Evolutionary conservation across 192 early-diverging fungal genomes (phyloP).

Genomic region (Irineochytrium annulatum): DNA sequence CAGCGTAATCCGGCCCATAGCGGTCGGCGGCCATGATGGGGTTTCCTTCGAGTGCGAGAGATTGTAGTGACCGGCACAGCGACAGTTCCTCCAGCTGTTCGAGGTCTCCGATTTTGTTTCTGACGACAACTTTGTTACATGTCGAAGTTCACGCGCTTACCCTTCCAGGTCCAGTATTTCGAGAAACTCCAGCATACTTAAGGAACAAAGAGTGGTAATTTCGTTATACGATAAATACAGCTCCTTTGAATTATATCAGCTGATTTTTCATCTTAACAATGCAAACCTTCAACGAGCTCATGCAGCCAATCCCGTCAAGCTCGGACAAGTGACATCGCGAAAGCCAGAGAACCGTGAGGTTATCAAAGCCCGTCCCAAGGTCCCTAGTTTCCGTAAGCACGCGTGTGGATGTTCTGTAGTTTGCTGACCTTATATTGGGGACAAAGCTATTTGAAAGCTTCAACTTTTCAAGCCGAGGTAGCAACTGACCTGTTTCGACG

Average conservation of each 20-base stretch:
- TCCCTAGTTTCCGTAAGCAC: slow-evolving; percentile 29
- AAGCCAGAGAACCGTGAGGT: slow-evolving; percentile 43
- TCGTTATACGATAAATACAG: slow-evolving; percentile 46
- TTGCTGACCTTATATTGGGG: slow-evolving; percentile 29
- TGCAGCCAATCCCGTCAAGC: slow-evolving; percentile 35
- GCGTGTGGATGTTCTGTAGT: background rate
- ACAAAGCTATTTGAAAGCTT: slow-evolving; percentile 45
- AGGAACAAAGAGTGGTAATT: slow-evolving; percentile 29
- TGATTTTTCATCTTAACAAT: background rate
- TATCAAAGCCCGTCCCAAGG: slow-evolving; percentile 39
- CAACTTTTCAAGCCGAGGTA: slow-evolving; percentile 30
- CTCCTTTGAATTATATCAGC: slow-evolving; percentile 21
- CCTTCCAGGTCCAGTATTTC: slow-evolving; percentile 46
- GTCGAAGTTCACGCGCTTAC: too few relatives aligned
- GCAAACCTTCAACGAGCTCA: slow-evolving; percentile 2
- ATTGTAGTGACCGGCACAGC: slow-evolving; percentile 26
- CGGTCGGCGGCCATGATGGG: slow-evolving; percentile 19
- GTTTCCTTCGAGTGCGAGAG: slow-evolving; percentile 35
- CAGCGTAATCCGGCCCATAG: background rate
- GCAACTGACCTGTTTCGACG: slow-evolving; percentile 31
- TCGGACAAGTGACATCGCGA: slow-evolving; percentile 37
- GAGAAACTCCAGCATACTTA: slow-evolving; percentile 40
- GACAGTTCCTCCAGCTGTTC: slow-evolving; percentile 42
- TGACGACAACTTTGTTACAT: slow-evolving; percentile 8
- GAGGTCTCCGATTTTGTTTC: slow-evolving; percentile 31